Conservation (phyloP, 257 asterid species). For the Solanum pimpinellifolium region DNA sequence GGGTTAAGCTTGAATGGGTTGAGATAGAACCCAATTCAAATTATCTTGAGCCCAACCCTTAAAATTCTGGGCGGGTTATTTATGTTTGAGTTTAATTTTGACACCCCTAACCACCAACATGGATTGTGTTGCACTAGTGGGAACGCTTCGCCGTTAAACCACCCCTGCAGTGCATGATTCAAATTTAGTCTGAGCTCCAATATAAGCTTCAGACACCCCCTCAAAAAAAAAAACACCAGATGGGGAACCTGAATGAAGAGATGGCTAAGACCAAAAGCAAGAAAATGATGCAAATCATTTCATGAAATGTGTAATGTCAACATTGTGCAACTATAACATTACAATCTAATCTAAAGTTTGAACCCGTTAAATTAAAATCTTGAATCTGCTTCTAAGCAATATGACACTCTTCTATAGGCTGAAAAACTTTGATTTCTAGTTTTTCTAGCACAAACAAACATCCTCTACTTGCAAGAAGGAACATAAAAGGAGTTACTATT, state of each 20-base stretch:
- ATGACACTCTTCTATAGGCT: not conserved
- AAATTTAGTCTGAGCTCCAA: no score
- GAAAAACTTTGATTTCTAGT: not conserved
- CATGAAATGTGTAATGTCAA: not conserved
- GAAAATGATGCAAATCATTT: not conserved
- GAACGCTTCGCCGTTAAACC: no score
- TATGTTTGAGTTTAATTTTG: no score
- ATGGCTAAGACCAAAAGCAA: not conserved
- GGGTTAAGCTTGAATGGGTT: no score
- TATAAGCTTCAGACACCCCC: no score
- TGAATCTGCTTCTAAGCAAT: not conserved
- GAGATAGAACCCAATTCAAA: no score
- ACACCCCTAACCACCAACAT: not conserved
- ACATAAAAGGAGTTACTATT: not conserved
- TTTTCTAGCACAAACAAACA: not conserved
- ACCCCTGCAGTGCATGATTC: no score
- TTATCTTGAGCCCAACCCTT: no score
- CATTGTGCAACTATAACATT: not conserved
- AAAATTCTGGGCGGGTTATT: no score
- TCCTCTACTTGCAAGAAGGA: not conserved
- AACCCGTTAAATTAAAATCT: not conserved
- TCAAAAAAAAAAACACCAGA: no score
- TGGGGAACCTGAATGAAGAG: no score
- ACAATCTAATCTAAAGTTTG: not conserved
- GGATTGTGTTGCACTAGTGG: no score